A percentile compares a stretch with the other conserved stretches of the same genome.
Evolutionary conservation across 2,329 filamentous ascomycete species (phyloP).

Genomic region (Daldinia sp.): DNA sequence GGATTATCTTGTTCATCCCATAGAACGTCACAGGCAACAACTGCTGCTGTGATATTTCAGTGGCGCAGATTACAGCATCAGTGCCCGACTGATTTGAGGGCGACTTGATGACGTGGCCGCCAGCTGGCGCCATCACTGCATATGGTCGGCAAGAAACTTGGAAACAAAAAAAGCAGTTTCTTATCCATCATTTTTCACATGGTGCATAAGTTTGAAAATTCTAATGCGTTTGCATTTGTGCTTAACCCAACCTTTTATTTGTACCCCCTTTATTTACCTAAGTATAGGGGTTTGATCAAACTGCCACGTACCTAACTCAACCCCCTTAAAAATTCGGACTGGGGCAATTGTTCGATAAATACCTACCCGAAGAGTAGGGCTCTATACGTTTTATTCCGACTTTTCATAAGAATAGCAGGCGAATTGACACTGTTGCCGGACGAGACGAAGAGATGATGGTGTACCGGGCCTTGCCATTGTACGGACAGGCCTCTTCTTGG

Average conservation of each 20-base stretch:
- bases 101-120: not conserved
- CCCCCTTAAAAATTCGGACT: not conserved
- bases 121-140: not conserved
- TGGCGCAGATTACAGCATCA: slow-evolving; percentile 1
- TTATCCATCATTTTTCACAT: not conserved
- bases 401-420: not conserved
- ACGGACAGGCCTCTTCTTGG: not conserved
- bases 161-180: not conserved
- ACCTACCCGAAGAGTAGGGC: not conserved
- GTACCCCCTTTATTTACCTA: no score
- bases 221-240: not conserved
- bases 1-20: not conserved
- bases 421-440: not conserved
- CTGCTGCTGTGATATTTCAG: not conserved
- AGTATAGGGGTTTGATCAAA: slow-evolving; percentile 6
- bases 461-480: not conserved
- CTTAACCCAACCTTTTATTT: not conserved
- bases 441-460: not conserved
- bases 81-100: not conserved
- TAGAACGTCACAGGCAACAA: not conserved
- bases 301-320: slow-evolving; percentile 2
- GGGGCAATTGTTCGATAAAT: not conserved
- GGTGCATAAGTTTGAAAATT: not conserved
- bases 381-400: not conserved
- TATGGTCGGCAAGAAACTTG: not conserved